These are phyloP conservation scores for Ophiosphaerella korrae DNA, from an alignment of 2,329 filamentous ascomycete species.

Conservation along the genomic window DNA sequence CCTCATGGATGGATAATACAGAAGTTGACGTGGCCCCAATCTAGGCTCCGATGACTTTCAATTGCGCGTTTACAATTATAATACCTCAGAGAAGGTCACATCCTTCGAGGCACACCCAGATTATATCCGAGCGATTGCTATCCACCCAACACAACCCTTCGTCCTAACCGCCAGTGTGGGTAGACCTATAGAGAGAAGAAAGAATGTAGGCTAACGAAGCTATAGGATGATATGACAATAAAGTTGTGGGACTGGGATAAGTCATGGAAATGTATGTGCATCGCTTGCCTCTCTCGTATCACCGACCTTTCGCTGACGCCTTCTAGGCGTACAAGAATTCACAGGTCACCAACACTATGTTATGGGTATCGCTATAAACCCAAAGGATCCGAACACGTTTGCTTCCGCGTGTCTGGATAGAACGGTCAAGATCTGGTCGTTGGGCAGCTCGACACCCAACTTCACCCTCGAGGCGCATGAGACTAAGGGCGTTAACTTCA, in stretches of 20 bases:
- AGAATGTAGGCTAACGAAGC: constrained; percentile 24
- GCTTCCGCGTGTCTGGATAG: constrained; percentile 94
- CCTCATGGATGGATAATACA: not conserved
- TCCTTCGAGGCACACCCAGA: constrained; percentile 97
- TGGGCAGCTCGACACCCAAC: constrained; percentile 91
- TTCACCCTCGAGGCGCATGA: constrained; percentile 97
- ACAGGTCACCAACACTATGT: constrained; percentile 97
- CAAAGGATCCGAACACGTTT: constrained; percentile 80
- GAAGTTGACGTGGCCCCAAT: constrained; percentile 25
- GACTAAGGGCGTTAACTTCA: constrained; percentile 96
- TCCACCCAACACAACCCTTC: constrained; percentile 94
- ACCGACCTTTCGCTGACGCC: constrained; percentile 23
- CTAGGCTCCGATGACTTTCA: constrained; percentile 82
- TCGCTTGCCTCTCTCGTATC: not conserved
- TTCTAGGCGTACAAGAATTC: constrained; percentile 76
- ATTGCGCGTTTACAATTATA: constrained; percentile 89
- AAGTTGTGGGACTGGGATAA: constrained; percentile 99
- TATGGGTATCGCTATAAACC: constrained; percentile 96
- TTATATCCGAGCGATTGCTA: constrained; percentile 95
- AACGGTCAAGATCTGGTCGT: constrained; percentile 97
- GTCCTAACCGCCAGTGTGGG: constrained; percentile 81
- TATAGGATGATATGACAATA: constrained; percentile 60
- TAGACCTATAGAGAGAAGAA: constrained; percentile 5
- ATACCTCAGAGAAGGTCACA: constrained; percentile 97
- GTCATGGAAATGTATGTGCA: constrained; percentile 79